Percentiles rank a stretch among this genome's conserved stretches.
Conservation (phyloP, 2,329 filamentous ascomycete species). For the Botrytis fabae region DNA sequence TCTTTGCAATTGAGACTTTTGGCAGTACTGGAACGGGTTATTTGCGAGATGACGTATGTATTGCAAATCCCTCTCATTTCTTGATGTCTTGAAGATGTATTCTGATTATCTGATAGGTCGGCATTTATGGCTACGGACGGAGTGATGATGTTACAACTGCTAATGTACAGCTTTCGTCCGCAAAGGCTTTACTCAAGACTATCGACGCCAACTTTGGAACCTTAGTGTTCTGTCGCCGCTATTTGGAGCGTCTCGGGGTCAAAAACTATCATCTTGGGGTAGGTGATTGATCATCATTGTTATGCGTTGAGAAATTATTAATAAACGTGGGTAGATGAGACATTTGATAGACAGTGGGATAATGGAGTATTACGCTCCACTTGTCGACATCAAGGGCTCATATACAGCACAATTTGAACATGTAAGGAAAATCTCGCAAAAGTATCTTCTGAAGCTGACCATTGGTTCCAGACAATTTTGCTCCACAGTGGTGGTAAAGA, state of each 20-base stretch:
- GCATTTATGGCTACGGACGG: slow-evolving; percentile 54
- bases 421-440: slow-evolving; percentile 36
- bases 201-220: slow-evolving; percentile 64
- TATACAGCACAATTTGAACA: slow-evolving; percentile 67
- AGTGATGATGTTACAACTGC: slow-evolving; percentile 43
- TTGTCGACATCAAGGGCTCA: slow-evolving; percentile 59
- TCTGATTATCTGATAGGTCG: slow-evolving; percentile 42
- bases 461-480: slow-evolving; percentile 47
- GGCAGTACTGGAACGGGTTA: slow-evolving; percentile 55
- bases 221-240: slow-evolving; percentile 60
- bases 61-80: neutral
- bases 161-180: slow-evolving; percentile 50
- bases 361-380: slow-evolving; percentile 56
- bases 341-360: slow-evolving; percentile 57
- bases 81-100: neutral
- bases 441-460: slow-evolving; percentile 18
- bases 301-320: slow-evolving; percentile 5
- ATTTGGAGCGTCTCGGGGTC: slow-evolving; percentile 62
- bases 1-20: slow-evolving; percentile 61
- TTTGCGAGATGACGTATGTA: slow-evolving; percentile 48
- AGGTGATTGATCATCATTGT: slow-evolving; percentile 32
- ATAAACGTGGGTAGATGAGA: slow-evolving; percentile 52
- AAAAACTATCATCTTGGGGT: slow-evolving; percentile 60
- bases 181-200: slow-evolving; percentile 56
- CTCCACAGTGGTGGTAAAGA: slow-evolving; percentile 50